Conservation (phyloP, 2,329 filamentous ascomycete species). For the Talaromyces sp. region DNA sequence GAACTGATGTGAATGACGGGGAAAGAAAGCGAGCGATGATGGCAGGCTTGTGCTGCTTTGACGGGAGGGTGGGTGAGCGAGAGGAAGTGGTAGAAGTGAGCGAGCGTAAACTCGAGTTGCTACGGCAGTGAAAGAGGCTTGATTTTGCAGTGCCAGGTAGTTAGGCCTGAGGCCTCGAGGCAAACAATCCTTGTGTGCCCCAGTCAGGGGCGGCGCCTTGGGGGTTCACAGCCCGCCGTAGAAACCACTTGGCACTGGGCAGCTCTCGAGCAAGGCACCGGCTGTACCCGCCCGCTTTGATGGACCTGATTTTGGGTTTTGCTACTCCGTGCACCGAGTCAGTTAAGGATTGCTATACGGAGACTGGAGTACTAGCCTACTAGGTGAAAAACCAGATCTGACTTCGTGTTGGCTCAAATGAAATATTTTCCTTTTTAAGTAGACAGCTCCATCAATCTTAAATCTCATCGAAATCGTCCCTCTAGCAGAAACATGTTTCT, state of each 20-base stretch:
- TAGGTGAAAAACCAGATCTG: no score
- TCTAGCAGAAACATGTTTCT: not conserved
- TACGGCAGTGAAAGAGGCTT: not conserved
- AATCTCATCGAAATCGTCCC: not conserved
- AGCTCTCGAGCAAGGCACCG: not conserved
- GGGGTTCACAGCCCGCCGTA: not conserved
- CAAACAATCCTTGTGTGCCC: not conserved
- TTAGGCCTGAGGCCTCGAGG: not conserved
- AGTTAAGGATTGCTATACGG: no score
- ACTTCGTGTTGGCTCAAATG: no score
- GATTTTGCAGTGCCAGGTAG: not conserved
- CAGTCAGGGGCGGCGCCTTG: not conserved
- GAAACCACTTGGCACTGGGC: not conserved
- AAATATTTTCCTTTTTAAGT: no score
- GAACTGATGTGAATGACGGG: not conserved
- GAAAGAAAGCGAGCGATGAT: constrained; percentile 6
- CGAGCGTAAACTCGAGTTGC: not conserved
- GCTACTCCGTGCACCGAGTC: not conserved
- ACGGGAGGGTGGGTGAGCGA: not conserved
- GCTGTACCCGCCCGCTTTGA: not conserved
- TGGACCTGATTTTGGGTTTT: not conserved
- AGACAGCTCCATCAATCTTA: no score
- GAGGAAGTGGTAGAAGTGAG: not conserved
- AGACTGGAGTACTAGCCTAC: no score
- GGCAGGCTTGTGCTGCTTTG: constrained; percentile 1